Evolutionary conservation across 148 eudicot species (phyloP).

Genomic region (Diospyros lotus): DNA sequence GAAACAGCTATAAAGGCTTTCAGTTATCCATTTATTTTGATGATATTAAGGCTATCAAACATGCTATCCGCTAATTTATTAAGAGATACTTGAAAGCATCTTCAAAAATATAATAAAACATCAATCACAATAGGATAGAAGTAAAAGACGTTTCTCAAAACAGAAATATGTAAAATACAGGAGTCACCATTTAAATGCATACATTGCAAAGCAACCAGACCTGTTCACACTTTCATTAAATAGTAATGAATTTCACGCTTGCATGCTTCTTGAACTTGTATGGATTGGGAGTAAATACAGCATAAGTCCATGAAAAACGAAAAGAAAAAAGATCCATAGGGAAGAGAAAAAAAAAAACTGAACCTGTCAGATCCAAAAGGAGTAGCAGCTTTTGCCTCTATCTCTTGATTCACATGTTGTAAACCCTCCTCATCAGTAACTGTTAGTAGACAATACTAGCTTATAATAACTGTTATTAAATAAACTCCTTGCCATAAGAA

Average conservation of each 20-base stretch:
- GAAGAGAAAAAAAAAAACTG: not conserved
- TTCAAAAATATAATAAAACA: not conserved
- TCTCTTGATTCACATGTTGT: conserved; percentile 86
- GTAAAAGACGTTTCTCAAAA: conserved; percentile 1
- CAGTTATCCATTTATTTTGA: too few species aligned
- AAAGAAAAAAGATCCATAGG: not conserved
- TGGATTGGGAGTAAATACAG: too few species aligned
- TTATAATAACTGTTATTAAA: conserved; percentile 24
- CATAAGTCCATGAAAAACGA: too few species aligned
- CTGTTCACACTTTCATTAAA: not conserved
- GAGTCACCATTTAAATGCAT: not conserved
- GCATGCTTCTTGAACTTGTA: not conserved
- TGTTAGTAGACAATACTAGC: conserved; percentile 39
- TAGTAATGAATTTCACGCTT: not conserved
- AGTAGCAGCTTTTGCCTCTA: conserved; percentile 81
- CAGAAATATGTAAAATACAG: not conserved
- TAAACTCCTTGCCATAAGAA: conserved; percentile 3
- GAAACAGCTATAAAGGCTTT: not conserved
- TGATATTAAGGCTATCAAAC: not conserved
- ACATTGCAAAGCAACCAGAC: not conserved
- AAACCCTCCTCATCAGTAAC: conserved; percentile 90
- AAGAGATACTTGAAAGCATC: not conserved
- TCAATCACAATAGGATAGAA: not conserved
- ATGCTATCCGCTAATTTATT: not conserved
- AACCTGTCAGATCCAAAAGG: conserved; percentile 75